A percentile compares a stretch with the other conserved stretches of the same genome.
Conservation (phyloP, 2,329 filamentous ascomycete genomes). For the Penicillium frequentans region DNA sequence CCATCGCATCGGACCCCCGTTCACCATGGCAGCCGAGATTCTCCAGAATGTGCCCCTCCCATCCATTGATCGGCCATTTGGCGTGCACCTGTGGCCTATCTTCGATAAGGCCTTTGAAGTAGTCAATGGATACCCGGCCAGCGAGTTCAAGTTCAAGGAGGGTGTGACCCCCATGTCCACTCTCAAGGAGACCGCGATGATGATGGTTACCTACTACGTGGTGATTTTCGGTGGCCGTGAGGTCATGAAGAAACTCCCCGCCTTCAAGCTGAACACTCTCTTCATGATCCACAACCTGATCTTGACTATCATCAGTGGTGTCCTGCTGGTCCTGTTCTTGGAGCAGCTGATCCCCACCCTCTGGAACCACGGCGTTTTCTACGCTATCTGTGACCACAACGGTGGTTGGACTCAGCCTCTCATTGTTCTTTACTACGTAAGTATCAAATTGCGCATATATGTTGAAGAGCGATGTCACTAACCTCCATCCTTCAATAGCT, state of each 20-base stretch:
- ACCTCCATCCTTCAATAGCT: conserved; percentile 61
- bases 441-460: conserved; percentile 37
- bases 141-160: conserved; percentile 80
- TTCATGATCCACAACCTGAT: conserved; percentile 98
- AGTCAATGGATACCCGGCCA: conserved; percentile 76
- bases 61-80: conserved; percentile 88
- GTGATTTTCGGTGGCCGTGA: conserved; percentile 92
- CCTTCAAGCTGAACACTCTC: conserved; percentile 81
- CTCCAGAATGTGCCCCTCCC: conserved; percentile 61
- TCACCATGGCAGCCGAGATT: conserved; percentile 52
- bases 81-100: conserved; percentile 87
- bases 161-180: conserved; percentile 89
- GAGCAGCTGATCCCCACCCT: conserved; percentile 89
- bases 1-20: conserved; percentile 7
- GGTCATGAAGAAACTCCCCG: conserved; percentile 81
- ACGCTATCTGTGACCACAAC: conserved; percentile 71
- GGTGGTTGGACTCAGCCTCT: conserved; percentile 94
- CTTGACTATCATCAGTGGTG: conserved; percentile 79
- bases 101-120: conserved; percentile 83
- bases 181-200: conserved; percentile 74
- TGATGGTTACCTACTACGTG: conserved; percentile 85
- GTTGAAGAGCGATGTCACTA: conserved; percentile 1
- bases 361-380: conserved; percentile 78
- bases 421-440: conserved; percentile 93
- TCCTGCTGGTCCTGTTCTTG: conserved; percentile 78